phyloP scores from a whole-genome alignment of 805 yeast species.

The Yarrowia deformans region DNA sequence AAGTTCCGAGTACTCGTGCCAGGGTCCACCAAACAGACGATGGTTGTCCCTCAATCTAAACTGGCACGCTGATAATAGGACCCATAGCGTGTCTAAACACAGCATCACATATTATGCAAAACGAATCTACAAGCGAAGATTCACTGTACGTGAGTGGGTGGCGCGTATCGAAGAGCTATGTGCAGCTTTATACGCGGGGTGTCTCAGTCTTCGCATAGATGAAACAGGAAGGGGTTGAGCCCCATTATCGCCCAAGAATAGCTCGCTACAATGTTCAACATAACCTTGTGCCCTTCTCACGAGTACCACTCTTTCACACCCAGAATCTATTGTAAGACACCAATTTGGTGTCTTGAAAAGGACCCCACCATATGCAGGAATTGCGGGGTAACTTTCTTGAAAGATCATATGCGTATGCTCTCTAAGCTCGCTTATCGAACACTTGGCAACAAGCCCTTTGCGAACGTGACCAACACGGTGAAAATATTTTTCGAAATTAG shows the following conservation, averaged over 20 bases:
- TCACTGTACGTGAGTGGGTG: too few species aligned
- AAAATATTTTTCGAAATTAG: not conserved
- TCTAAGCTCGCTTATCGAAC: conserved; percentile 10
- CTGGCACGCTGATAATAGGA: not conserved
- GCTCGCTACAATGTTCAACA: too few species aligned
- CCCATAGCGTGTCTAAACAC: not conserved
- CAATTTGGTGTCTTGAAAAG: not conserved
- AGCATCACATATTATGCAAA: not conserved
- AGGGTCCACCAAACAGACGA: conserved; percentile 5
- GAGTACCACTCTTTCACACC: not conserved
- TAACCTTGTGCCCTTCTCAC: too few species aligned
- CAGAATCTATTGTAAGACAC: not conserved
- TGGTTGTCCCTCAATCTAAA: conserved; percentile 5
- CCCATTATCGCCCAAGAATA: too few species aligned
- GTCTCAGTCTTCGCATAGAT: not conserved
- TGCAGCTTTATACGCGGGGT: not conserved
- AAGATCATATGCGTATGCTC: conserved; percentile 24
- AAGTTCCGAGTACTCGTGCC: conserved; percentile 15
- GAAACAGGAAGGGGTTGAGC: not conserved
- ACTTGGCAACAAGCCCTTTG: not conserved
- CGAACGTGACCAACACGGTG: too few species aligned
- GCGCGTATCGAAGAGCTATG: not conserved
- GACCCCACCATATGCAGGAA: conserved; percentile 32
- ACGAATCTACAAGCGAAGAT: too few species aligned
- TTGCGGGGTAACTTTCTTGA: conserved; percentile 27